phyloP scores from a whole-genome alignment of 208 protist species.

The Crithidia thermophila region DNA sequence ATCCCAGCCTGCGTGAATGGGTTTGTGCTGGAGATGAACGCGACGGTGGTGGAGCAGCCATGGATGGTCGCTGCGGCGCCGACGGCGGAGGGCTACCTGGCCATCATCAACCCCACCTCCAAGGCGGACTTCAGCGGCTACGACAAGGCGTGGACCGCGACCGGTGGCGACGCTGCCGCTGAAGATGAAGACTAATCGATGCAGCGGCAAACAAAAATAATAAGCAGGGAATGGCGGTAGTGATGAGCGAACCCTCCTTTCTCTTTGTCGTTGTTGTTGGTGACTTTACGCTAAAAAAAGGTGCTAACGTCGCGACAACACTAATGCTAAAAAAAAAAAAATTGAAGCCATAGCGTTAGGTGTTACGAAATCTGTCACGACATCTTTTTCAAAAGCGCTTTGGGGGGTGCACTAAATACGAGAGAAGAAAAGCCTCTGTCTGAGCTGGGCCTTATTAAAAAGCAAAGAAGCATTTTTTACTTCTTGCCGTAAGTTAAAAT shows the following conservation, averaged over 20 bases:
- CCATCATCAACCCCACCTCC: constrained; percentile 69
- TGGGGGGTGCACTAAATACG: too few relatives aligned
- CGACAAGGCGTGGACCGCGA: constrained; percentile 64
- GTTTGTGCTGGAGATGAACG: constrained; percentile 85
- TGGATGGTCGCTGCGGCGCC: constrained; percentile 60
- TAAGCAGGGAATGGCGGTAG: background rate
- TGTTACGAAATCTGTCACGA: too few relatives aligned
- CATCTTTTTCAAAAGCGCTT: too few relatives aligned
- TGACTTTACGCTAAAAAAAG: background rate
- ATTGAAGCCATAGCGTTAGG: too few relatives aligned
- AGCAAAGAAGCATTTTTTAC: too few relatives aligned
- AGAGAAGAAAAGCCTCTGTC: too few relatives aligned
- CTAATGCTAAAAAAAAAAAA: too few relatives aligned
- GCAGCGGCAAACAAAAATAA: background rate
- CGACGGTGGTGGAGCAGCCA: constrained; percentile 52
- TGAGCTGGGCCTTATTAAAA: too few relatives aligned
- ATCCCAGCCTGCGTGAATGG: constrained; percentile 82
- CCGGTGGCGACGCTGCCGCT: constrained; percentile 60
- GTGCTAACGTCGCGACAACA: background rate
- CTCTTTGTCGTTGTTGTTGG: background rate
- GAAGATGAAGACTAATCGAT: constrained; percentile 51
- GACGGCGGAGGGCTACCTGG: constrained; percentile 72
- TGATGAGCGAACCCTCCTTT: background rate
- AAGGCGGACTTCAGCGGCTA: constrained; percentile 52
- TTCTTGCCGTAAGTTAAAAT: too few relatives aligned